Evolutionary conservation across 208 protist genomes (phyloP).

Genomic region (Trypanosoma conorhini): DNA sequence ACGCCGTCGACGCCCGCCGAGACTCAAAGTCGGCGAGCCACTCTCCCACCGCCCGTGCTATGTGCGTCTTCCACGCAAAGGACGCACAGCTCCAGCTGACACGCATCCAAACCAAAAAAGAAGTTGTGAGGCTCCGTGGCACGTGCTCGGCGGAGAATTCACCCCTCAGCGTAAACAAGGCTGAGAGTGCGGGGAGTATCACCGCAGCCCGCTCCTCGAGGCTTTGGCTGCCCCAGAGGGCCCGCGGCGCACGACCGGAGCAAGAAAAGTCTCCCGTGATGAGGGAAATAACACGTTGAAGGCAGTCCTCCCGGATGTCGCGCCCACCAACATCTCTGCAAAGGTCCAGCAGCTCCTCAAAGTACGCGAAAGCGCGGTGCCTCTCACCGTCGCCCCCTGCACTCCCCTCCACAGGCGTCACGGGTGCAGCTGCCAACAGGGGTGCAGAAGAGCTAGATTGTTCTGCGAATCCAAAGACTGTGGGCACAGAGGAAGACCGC

Average conservation of each 20-base stretch:
- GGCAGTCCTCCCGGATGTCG: slow-evolving; percentile 9
- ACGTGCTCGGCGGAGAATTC: slow-evolving; percentile 24
- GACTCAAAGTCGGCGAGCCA: slow-evolving; percentile 19
- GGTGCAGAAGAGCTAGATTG: background rate
- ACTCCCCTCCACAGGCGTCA: background rate
- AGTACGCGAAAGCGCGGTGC: background rate
- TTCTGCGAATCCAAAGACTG: slow-evolving; percentile 20
- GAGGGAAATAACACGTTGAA: slow-evolving; percentile 6
- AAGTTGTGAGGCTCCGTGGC: slow-evolving; percentile 56
- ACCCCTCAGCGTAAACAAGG: slow-evolving; percentile 21
- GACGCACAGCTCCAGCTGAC: slow-evolving; percentile 70
- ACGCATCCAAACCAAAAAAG: slow-evolving; percentile 62
- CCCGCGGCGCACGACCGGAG: background rate
- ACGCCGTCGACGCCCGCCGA: background rate
- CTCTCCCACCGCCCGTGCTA: slow-evolving; percentile 25
- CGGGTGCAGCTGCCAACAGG: background rate
- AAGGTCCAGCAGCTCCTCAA: slow-evolving; percentile 28
- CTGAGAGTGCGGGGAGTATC: slow-evolving; percentile 21
- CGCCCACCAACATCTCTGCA: slow-evolving; percentile 5
- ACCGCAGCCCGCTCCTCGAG: slow-evolving; percentile 8
- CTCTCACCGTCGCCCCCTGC: background rate
- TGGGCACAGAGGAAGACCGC: slow-evolving; percentile 1
- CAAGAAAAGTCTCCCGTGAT: background rate
- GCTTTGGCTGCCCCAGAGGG: background rate
- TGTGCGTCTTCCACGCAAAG: slow-evolving; percentile 48